Base-by-base conservation (phyloP, 306 rosid genomes). In the Dalbergia oliveri region DNA sequence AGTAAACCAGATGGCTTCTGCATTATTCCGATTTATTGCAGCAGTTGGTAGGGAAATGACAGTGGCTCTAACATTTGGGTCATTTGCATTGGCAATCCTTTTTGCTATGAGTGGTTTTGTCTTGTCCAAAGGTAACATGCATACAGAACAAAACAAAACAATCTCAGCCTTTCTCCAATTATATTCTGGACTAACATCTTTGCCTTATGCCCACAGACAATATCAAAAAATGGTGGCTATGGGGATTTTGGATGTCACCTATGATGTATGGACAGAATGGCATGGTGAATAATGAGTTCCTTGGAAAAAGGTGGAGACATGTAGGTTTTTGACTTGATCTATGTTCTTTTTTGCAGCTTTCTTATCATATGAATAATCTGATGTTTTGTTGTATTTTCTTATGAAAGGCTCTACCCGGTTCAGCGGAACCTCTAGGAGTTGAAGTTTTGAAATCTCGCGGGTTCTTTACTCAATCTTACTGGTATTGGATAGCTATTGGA, bases 1-100 rank as follows among this genome's bases (percentile, higher is more conserved):
- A 59, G 78, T 89, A 43, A 61, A 79, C 82, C 93, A 89, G 79
- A 89, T 89, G 93, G 89, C 93, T 73, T 86, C 87, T 1, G 80
- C 74, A 50, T 75, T 89, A 73, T 84, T 83, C 72, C 67, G 91
- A 77, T 82, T 86, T 60, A 18, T 89, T 66, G 91, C 87, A 73
- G 93, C 87, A 81, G 64, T 87, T 60, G 87, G 91, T 56, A 86
- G 93, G 79, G 86, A 84, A 16, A 16, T 89, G 84, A 87, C 82
- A 19, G 78, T 82, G 54, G 91, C 93, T 70, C 78, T 76, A 63
- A 87, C 93, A 56, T 59, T 87, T 26, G 89, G 91, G 2, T 79
- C 88, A 0, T 84, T 89, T 66, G 7, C 66, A 58, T 50, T 89
- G 10, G 68, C 88, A 41, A 69, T 78, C 76, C 88, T 89, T 81